Percentiles rank a stretch among this genome's conserved stretches.
phyloP scores from a whole-genome alignment of 139 green algal genomes.

The Closterium sp. region DNA sequence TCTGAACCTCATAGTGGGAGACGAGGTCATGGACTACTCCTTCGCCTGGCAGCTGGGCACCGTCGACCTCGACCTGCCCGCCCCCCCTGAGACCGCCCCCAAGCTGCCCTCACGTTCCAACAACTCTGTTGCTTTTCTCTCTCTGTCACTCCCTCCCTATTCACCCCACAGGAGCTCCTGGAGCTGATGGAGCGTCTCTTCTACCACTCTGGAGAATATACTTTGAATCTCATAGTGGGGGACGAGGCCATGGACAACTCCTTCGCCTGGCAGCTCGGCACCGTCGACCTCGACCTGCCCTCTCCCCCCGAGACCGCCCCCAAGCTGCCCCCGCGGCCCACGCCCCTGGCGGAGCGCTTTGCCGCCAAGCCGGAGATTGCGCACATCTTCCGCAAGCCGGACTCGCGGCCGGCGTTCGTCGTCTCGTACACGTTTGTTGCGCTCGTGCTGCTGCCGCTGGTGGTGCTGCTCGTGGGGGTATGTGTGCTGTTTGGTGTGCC shows the following conservation, averaged over 20 bases:
- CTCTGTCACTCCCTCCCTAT: no score
- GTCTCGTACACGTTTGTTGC: constrained; percentile 42
- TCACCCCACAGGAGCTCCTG: no score
- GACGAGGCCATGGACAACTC: constrained; percentile 40
- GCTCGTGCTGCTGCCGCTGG: constrained; percentile 31
- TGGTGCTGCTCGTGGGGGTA: constrained; percentile 39
- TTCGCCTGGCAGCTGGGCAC: constrained; percentile 15
- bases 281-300: constrained; percentile 37
- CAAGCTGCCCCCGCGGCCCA: constrained; percentile 17
- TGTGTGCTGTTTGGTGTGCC: constrained; percentile 4
- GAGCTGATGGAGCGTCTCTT: constrained; percentile 37
- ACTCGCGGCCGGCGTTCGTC: constrained; percentile 16
- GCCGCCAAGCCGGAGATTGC: constrained; percentile 32
- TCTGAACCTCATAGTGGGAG: constrained; percentile 13
- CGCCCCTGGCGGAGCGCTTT: constrained; percentile 3
- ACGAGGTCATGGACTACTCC: constrained; percentile 6
- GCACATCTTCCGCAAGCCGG: constrained; percentile 41
- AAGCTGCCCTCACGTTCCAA: no score
- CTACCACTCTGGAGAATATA: constrained; percentile 42
- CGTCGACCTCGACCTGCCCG: constrained; percentile 36
- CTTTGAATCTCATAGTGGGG: constrained; percentile 21
- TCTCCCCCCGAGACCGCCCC: constrained; percentile 3
- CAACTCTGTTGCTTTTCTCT: no score
- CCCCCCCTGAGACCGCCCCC: constrained; percentile 3
- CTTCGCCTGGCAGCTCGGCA: constrained; percentile 18